Percentiles rank a stretch among this genome's conserved stretches.
phyloP scores from a whole-genome alignment of 2,329 filamentous ascomycete species.

The Diaporthe aspalathi region DNA sequence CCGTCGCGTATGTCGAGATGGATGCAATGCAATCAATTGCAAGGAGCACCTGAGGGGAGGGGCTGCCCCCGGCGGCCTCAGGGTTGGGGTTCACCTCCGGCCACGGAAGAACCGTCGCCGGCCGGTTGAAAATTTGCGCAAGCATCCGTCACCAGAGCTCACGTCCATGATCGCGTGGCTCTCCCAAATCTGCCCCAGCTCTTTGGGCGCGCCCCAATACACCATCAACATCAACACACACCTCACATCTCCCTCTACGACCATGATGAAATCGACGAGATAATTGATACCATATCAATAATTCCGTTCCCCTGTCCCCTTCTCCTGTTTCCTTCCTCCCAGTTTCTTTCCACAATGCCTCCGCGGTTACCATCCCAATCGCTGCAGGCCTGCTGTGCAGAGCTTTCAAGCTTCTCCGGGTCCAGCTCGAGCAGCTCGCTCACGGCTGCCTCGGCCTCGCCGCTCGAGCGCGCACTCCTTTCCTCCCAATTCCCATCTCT shows the following conservation, averaged over 20 bases:
- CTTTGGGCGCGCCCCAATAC: constrained; percentile 29
- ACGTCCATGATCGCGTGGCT: constrained; percentile 5
- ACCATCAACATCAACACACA: neutral
- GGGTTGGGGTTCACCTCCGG: neutral
- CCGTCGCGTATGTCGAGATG: no score
- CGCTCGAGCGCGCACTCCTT: constrained; percentile 34
- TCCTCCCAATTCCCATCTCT: constrained; percentile 16
- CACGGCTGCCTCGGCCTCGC: constrained; percentile 1
- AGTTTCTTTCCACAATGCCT: constrained; percentile 33
- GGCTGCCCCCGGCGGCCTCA: no score
- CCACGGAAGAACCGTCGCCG: neutral
- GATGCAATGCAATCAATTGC: no score
- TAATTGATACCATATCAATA: constrained; percentile 14
- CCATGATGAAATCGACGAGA: constrained; percentile 20
- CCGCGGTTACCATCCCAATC: constrained; percentile 36
- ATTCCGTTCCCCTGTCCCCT: neutral
- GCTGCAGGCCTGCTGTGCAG: constrained; percentile 35
- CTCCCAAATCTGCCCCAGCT: neutral
- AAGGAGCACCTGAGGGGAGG: no score
- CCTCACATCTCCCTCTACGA: constrained; percentile 17
- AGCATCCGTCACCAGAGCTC: neutral
- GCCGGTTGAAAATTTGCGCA: constrained; percentile 31
- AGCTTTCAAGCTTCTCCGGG: constrained; percentile 31
- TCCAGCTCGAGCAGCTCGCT: constrained; percentile 28
- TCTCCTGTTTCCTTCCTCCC: neutral